A percentile compares a stretch with the other conserved stretches of the same genome.
These are phyloP conservation scores for Agaricus bisporus DNA, from an alignment of 768 basidiomycete species.

Conservation along the genomic window DNA sequence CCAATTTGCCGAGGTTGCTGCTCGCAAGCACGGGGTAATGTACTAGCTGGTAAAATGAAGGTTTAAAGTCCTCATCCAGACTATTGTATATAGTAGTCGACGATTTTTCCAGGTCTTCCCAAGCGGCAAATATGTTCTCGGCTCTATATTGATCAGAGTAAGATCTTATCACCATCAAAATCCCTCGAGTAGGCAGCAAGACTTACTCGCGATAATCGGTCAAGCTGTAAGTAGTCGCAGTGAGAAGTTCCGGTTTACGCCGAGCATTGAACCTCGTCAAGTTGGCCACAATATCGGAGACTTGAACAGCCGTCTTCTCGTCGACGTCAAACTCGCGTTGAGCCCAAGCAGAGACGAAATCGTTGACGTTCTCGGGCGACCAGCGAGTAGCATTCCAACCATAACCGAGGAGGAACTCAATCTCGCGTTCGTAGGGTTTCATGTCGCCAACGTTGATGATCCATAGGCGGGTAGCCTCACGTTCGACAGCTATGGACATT, in stretches of 20 bases:
- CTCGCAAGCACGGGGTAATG: conserved; percentile 60
- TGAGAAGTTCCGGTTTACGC: conserved; percentile 62
- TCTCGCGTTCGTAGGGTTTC: conserved; percentile 68
- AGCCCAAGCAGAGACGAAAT: conserved; percentile 54
- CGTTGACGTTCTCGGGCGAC: conserved; percentile 45
- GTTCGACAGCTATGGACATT: conserved; percentile 58
- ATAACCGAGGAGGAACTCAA: conserved; percentile 60
- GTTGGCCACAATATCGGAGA: conserved; percentile 50
- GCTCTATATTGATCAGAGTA: conserved; percentile 34
- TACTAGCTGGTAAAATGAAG: conserved; percentile 69
- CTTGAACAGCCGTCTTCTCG: conserved; percentile 28
- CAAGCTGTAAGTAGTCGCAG: conserved; percentile 55
- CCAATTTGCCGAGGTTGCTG: conserved; percentile 49
- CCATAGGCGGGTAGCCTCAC: conserved; percentile 56
- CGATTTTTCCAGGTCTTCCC: conserved; percentile 40
- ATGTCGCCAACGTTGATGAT: conserved; percentile 73
- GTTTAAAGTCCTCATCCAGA: conserved; percentile 38
- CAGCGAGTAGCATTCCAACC: conserved; percentile 57
- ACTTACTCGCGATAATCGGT: conserved; percentile 65
- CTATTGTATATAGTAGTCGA: conserved; percentile 51
- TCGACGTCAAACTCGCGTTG: conserved; percentile 55
- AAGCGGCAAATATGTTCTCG: conserved; percentile 45
- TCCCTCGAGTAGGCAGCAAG: neutral
- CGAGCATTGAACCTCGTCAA: conserved; percentile 51
- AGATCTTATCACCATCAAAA: too few species aligned